Evolutionary conservation across 768 basidiomycete species (phyloP).

Genomic region (Macrolepiota dolichaula): DNA sequence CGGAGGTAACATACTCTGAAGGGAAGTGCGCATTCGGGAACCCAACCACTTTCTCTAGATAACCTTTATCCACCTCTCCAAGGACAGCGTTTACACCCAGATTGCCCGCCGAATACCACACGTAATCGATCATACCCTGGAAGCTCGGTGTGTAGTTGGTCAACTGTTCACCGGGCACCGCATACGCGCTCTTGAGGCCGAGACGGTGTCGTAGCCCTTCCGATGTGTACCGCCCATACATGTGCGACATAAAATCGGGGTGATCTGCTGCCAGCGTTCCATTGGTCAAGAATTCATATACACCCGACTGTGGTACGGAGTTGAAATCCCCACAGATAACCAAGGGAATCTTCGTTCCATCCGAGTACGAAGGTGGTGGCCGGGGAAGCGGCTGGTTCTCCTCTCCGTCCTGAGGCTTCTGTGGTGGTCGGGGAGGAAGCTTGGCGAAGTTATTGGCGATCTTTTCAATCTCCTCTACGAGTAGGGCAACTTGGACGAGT

Average conservation of each 20-base stretch:
- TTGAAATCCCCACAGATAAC: conserved; percentile 97
- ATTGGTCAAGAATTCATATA: conserved; percentile 84
- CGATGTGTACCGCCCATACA: conserved; percentile 89
- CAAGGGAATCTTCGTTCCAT: conserved; percentile 86
- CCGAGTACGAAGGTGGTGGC: conserved; percentile 67
- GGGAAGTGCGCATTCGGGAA: conserved; percentile 98
- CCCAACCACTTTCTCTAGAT: conserved; percentile 88
- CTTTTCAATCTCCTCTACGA: conserved; percentile 93
- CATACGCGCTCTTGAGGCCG: conserved; percentile 83
- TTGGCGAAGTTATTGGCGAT: conserved; percentile 80
- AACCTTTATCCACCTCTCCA: conserved; percentile 79
- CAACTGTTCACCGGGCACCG: conserved; percentile 49
- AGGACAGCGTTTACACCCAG: conserved; percentile 80
- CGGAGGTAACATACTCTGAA: conserved; percentile 75
- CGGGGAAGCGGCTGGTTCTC: conserved; percentile 28
- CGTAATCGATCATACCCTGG: conserved; percentile 86
- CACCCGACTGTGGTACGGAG: conserved; percentile 80
- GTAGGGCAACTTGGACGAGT: conserved; percentile 89
- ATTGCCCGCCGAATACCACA: conserved; percentile 83
- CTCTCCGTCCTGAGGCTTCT: conserved; percentile 7
- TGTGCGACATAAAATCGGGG: conserved; percentile 88
- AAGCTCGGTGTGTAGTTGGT: conserved; percentile 92
- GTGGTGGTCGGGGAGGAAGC: conserved; percentile 62
- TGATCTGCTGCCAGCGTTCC: conserved; percentile 73
- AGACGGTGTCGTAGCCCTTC: conserved; percentile 82